Evolutionary conservation across 2,329 filamentous ascomycete species (phyloP), one percentile per base, ranked within the genome.

Genomic region (Thielaviopsis punctulata): DNA sequence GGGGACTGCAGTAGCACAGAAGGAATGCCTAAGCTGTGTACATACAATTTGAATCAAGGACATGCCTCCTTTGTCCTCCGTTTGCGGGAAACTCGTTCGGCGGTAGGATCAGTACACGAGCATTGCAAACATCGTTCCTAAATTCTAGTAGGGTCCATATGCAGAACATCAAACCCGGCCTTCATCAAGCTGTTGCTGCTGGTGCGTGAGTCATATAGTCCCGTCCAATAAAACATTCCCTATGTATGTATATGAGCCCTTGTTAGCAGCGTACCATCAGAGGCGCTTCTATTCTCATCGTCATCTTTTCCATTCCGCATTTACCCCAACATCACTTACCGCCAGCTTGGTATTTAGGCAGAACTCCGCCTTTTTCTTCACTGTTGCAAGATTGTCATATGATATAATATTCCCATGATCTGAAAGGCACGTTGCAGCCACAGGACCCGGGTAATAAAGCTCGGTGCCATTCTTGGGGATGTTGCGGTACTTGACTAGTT

Each of bases 301-400:
- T 19, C 19, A 18, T 44, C 21, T 22, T 23, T 55, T 39, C 36
- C 41, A 44, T 53, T 45, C 27, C 45, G 45, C 49, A 41, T 43
- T 39, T 27, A 8, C 48, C 41, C 19, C 25, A n/a, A n/a, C 41
- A 45, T 49, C 54, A 39, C 33, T 39, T 39, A 39, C 49, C 18
- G 41, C 44, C 21, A 52, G 15, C n/a, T 18, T 39, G 8, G 13
- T 39, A 13, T 39, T n/a, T 4, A 39, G 33, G 8, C 33, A 39
- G 15, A 39, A 39, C 25, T 39, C 30, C 10, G 41, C 50, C 30
- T 52, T 52, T 4, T 22, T 13, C 19, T 18, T 47, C 2, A 52
- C 44, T 5, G 30, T 47, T n/a, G 21, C 44, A 2, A 33, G 25
- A 5, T 19, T 52, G 39, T 52, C 50, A 47, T 52, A 41, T 15